phyloP scores from a whole-genome alignment of 2,329 filamentous ascomycete genomes.

The Fusarium musae region DNA sequence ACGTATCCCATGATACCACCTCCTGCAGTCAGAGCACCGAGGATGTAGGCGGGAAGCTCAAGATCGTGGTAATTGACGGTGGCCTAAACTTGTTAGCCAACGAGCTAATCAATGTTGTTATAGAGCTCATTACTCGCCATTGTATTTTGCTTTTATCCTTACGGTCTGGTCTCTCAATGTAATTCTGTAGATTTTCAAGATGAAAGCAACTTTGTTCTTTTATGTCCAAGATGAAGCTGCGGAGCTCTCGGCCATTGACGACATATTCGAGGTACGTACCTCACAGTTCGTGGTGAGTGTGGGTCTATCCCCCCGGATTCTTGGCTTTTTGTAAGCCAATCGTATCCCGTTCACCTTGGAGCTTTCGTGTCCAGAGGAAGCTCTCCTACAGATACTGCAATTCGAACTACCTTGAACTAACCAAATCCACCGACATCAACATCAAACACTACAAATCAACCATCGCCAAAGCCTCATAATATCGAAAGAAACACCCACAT shows the following conservation, averaged over 20 bases:
- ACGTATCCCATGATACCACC: slow-evolving; percentile 90
- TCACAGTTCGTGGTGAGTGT: background rate
- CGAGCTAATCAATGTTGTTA: too few relatives aligned
- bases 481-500: slow-evolving; percentile 5
- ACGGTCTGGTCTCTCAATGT: background rate
- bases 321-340: slow-evolving; percentile 45
- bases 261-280: slow-evolving; percentile 26
- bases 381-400: slow-evolving; percentile 19
- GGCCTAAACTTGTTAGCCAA: slow-evolving; percentile 16
- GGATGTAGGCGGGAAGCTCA: slow-evolving; percentile 75
- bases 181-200: background rate
- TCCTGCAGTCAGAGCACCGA: slow-evolving; percentile 84
- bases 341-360: slow-evolving; percentile 44
- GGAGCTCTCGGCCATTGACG: slow-evolving; percentile 30
- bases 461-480: slow-evolving; percentile 17
- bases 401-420: slow-evolving; percentile 22
- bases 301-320: slow-evolving; percentile 22
- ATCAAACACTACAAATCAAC: slow-evolving; percentile 11
- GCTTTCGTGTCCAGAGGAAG: slow-evolving; percentile 53
- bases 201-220: slow-evolving; percentile 2
- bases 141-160: background rate
- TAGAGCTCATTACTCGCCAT: slow-evolving; percentile 10
- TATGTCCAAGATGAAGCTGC: background rate
- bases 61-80: slow-evolving; percentile 40
- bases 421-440: slow-evolving; percentile 14